These are phyloP conservation scores for Suillus placidus DNA, from an alignment of 768 basidiomycete genomes.

Conservation along the genomic window DNA sequence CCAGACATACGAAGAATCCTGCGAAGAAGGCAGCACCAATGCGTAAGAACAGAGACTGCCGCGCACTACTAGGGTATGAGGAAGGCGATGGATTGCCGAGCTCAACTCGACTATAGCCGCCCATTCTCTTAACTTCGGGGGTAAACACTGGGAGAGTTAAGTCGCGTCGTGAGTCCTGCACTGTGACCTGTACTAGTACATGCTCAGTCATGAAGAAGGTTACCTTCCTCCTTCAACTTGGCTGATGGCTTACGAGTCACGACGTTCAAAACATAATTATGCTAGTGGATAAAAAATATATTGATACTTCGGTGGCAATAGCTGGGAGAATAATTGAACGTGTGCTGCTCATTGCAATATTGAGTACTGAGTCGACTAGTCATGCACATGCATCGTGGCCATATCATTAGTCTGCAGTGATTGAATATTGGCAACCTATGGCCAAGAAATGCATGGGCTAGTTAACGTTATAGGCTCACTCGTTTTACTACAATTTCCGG, in stretches of 20 bases:
- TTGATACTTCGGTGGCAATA: background rate
- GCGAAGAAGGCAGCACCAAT: constrained; percentile 16
- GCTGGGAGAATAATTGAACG: background rate
- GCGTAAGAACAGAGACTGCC: constrained; percentile 8
- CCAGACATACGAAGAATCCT: constrained; percentile 16
- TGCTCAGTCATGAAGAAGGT: background rate
- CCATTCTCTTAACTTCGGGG: background rate
- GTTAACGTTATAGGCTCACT: background rate
- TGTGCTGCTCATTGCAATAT: no score
- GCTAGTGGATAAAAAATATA: background rate
- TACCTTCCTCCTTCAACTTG: background rate
- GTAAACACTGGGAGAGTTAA: constrained; percentile 1
- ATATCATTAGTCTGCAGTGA: no score
- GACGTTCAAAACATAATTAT: background rate
- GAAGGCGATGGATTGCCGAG: background rate
- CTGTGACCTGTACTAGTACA: background rate
- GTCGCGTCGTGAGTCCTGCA: background rate
- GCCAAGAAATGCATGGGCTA: no score
- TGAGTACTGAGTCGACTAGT: no score
- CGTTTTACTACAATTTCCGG: background rate
- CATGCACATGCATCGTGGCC: no score
- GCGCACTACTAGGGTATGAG: background rate
- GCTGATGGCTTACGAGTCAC: background rate
- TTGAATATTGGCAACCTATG: no score
- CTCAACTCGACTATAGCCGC: background rate